Evolutionary conservation across 2,329 filamentous ascomycete genomes (phyloP), one percentile per base, ranked within the genome.

Genomic region (Incumbomyces lentus): DNA sequence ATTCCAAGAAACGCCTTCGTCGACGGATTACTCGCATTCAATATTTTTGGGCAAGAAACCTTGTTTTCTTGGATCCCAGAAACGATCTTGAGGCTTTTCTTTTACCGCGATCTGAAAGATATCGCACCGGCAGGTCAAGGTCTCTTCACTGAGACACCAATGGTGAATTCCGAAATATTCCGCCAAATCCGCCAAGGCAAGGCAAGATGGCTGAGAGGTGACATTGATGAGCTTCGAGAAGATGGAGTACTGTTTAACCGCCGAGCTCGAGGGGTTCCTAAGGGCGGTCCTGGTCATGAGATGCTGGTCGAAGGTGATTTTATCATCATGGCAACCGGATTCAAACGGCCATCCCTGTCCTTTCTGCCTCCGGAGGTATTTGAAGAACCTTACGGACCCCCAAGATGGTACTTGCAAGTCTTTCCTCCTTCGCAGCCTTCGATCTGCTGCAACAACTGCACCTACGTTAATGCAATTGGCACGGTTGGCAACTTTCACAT

Each of bases 401-500:
- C 87, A 0, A 88, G 86, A 62, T 93, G 87, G 87, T 93, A 92
- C 56, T 74, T 93, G 0, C 86, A 93, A 62, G 84, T 84, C 0
- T 93, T 93, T 65, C 86, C 87, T 3, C 84, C 86, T 0, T 64
- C 69, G 2, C 82, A 89, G 54, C 77, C 82, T 0, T 81, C 78
- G 30, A 73, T 93, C 40, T 87, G 82, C 52, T 82, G 81, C 52
- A 89, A 86, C 65, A 93, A 94, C 65, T 82, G 82, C 69, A 92
- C 86, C 0, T 93, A 89, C 55, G 70, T 88, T 47, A 79, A 83
- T 45, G 86, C 81, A 3, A 89, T 92, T 48, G 86, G 85, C 43
- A 84, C 82, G 0, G 84, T 92, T 1, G 84, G 86, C 0, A 89
- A 92, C 62, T 90, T 84, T 74, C 86, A 93, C 58, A 90, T 93